Conservation (phyloP, 148 eudicot species). For the Rhododendron kiyosumense region DNA sequence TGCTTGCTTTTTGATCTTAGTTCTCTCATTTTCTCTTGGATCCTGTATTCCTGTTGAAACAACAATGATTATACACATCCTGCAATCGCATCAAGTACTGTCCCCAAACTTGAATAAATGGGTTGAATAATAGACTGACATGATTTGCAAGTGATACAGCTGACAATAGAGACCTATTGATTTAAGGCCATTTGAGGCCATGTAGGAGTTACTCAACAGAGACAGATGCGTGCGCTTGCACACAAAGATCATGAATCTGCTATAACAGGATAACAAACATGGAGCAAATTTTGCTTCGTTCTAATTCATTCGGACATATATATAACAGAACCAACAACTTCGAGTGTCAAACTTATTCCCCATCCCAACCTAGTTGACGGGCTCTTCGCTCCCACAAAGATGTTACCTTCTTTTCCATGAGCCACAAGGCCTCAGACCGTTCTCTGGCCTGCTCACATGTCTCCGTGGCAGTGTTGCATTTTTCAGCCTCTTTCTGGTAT, state of each 20-base stretch:
- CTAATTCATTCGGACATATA: background rate
- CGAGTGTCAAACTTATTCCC: conserved; percentile 4
- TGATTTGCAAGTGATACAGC: background rate
- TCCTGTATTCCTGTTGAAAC: background rate
- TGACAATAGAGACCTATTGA: background rate
- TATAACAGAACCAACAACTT: background rate
- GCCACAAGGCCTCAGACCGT: conserved; percentile 44
- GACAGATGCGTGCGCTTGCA: background rate
- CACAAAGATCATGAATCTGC: background rate
- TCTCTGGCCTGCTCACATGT: conserved; percentile 81
- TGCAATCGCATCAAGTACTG: background rate
- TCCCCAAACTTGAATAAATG: background rate
- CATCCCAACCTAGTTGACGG: conserved; percentile 67
- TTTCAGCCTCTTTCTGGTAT: conserved; percentile 83
- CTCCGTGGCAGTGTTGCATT: conserved; percentile 83
- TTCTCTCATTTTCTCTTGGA: background rate
- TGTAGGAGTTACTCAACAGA: background rate
- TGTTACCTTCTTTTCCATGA: conserved; percentile 68
- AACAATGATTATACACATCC: background rate
- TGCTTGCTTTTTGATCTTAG: background rate
- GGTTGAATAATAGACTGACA: background rate
- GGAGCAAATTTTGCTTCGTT: conserved; percentile 7
- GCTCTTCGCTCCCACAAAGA: conserved; percentile 71
- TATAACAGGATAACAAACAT: background rate
- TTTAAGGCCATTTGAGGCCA: conserved; percentile 3